Evolutionary conservation across 1,139 yeast species (phyloP), one percentile per base, ranked within the genome.

Genomic region (Saccharomyces uvarum): DNA sequence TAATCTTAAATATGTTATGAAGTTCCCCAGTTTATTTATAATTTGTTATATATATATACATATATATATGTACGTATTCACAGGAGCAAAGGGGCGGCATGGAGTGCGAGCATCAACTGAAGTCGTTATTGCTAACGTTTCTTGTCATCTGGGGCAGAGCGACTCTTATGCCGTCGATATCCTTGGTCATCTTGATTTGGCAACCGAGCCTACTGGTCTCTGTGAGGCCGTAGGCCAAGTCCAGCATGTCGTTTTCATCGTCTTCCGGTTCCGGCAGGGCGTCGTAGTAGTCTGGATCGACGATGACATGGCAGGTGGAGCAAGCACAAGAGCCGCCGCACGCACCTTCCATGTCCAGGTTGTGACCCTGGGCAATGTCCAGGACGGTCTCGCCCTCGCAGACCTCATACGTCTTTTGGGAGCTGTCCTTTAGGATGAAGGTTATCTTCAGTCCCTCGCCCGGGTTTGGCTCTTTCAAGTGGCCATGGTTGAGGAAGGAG

Each of bases 301-400:
- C 90, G 52, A 93, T 93, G 56, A 93, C 85, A 73, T 93, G 99
- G 70, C 99, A 93, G 0, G 99, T 93, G 2, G 97, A 90, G 69
- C 99, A 93, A 1, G 99, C 99, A 76, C 99, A 93, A 1, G 97
- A 89, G 2, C 99, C 99, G 41, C 99, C 99, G 73, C 99, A 93
- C 0, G 99, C 99, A 49, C 99, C 96, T 70, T 93, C 99, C 91
- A 93, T 90, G 64, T 93, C 99, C 58, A 93, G 73, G 64, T 90
- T 86, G 67, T 91, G 75, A 3, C 95, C 96, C 73, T 93, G 99
- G 5, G 98, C 99, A 55, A 93, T 90, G 70, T 93, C 99, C 69
- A 93, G 75, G 49, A 93, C 68, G 50, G 91, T 84, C 67, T 93
- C 99, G 8, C 98, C 99, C 61, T 86, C 97, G 1, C 95, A 86